Evolutionary conservation across 352 stramenopile genomes (phyloP), one percentile per base, ranked within the genome.

Genomic region (Phytophthora capsici): DNA sequence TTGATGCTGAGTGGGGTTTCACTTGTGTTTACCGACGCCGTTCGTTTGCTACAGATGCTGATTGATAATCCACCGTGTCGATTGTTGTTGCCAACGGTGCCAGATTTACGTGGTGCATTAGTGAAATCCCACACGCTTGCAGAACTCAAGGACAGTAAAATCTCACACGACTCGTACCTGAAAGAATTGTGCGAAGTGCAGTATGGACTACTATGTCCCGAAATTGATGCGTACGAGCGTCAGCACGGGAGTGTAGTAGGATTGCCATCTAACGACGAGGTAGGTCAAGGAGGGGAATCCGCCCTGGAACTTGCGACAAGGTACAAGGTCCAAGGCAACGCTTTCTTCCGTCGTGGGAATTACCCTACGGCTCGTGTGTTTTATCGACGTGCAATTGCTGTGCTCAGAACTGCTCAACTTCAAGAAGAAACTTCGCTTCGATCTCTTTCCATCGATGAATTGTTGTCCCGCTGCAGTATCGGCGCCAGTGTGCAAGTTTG

Each of bases 31-130:
- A 65, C 81, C 30, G 85, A 91, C 19, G 71, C 57, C 9, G 54
- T 86, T 8, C 81, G 81, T 1, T 56, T 93, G 61, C 34, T 93
- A 25, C 81, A 93, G 57, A 75, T 89, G 58, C 57, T 91, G 28
- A 65, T 88, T 6, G 79, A 91, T 43, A 64, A 50, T 37, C 36
- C 52, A 19, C 22, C 23, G n/a, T 75, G 65, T 44, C 69, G 48
- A 34, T 4, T 30, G 3, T 51, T 79, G 40, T 32, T 91, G 4
- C 28, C 71, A 1, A 26, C 17, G 3, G 53, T 86, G 1, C 59
- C 59, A n/a, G 81, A 93, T 48, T 66, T 93, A 4, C 75, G 81
- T 40, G 85, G 85, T 10, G 80, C 76, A 6, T 57, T 93, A 7
- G 79, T 89, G 14, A 90, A 90, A 41, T 66, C 68, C 0, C 60